Conservation (phyloP, 805 yeast genomes). For the Zygosaccharomyces siamensis region DNA sequence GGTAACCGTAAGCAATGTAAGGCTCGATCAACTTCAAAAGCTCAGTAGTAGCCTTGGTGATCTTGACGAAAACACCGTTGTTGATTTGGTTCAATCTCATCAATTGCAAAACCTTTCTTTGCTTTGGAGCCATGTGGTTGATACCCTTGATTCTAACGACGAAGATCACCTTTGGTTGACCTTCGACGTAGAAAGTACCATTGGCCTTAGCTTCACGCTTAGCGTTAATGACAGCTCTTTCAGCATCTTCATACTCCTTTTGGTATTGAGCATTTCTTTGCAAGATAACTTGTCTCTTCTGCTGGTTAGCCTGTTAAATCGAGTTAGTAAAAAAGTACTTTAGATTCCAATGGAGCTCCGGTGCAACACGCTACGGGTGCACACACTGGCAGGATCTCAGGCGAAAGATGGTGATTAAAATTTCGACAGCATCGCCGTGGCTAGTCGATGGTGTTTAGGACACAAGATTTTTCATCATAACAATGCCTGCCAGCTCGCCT, state of each 20-base stretch:
- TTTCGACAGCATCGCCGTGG: conserved; percentile 63
- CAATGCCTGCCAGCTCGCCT: conserved; percentile 3
- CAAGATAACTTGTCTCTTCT: conserved; percentile 66
- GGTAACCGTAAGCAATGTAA: conserved; percentile 97
- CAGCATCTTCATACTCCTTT: conserved; percentile 89
- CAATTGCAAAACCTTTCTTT: conserved; percentile 96
- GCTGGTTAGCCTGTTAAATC: conserved; percentile 43
- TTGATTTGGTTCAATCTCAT: conserved; percentile 90
- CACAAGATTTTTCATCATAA: conserved; percentile 50
- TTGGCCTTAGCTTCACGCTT: conserved; percentile 91
- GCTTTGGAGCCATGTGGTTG: conserved; percentile 97
- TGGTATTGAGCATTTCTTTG: conserved; percentile 96
- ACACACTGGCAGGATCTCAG: conserved; percentile 36
- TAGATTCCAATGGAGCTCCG: neutral
- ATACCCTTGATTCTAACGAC: conserved; percentile 99
- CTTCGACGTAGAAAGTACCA: conserved; percentile 92
- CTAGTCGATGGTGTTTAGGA: conserved; percentile 53
- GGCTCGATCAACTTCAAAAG: conserved; percentile 92
- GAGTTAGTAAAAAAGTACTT: conserved; percentile 13
- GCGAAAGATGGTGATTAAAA: conserved; percentile 74
- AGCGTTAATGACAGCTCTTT: conserved; percentile 79
- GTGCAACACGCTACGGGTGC: neutral
- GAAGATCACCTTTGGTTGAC: conserved; percentile 90
- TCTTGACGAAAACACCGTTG: conserved; percentile 91
- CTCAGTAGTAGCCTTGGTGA: conserved; percentile 93